Percentiles rank a stretch among this genome's conserved stretches.
phyloP scores from a whole-genome alignment of 371 early-diverging fungal species.

The Umbelopsis sp. region DNA sequence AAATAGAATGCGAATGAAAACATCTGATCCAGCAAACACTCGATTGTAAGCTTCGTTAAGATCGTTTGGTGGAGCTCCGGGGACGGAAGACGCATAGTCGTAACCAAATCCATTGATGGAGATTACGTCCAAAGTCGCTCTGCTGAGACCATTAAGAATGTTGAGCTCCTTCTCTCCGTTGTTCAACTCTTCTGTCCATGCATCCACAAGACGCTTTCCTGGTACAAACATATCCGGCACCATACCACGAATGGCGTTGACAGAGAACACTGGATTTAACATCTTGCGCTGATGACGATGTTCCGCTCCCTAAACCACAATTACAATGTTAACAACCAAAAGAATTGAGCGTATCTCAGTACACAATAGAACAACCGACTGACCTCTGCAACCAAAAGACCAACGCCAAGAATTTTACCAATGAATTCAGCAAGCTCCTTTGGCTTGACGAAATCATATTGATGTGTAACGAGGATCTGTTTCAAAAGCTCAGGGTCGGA shows the following conservation, averaged over 20 bases:
- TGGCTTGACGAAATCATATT: slow-evolving; percentile 58
- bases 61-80: slow-evolving; percentile 29
- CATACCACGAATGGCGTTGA: slow-evolving; percentile 50
- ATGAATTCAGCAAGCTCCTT: slow-evolving; percentile 31
- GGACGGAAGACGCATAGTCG: slow-evolving; percentile 33
- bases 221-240: slow-evolving; percentile 49
- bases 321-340: background rate
- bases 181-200: slow-evolving; percentile 34
- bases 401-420: slow-evolving; percentile 51
- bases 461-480: slow-evolving; percentile 50
- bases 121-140: slow-evolving; percentile 51
- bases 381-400: slow-evolving; percentile 59
- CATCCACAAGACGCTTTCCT: slow-evolving; percentile 33
- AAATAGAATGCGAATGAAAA: slow-evolving; percentile 35
- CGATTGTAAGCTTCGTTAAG: slow-evolving; percentile 50
- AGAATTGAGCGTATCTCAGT: background rate
- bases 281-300: slow-evolving; percentile 71
- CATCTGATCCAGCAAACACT: slow-evolving; percentile 38
- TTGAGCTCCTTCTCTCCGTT: slow-evolving; percentile 30
- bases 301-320: slow-evolving; percentile 37
- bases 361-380: background rate
- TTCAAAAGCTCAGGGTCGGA: slow-evolving; percentile 56
- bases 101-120: slow-evolving; percentile 57
- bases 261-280: slow-evolving; percentile 68
- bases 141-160: slow-evolving; percentile 39